phyloP scores from a whole-genome alignment of 2,329 filamentous ascomycete species.

The Zasmidium citrigriseum region DNA sequence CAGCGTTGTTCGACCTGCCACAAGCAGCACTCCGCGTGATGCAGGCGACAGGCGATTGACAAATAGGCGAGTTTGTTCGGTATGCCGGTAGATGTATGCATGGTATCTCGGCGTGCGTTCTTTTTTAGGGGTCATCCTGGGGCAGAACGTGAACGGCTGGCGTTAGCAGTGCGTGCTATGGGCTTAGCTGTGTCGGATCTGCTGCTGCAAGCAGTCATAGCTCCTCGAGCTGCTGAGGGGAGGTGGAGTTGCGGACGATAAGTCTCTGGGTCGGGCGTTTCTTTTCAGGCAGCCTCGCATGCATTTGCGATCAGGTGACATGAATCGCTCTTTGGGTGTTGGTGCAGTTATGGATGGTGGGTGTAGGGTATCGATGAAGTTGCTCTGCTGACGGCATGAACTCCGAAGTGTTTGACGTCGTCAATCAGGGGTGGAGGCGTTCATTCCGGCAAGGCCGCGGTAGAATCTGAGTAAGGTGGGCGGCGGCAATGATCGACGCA shows the following conservation, averaged over 20 bases:
- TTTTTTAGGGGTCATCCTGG: not conserved
- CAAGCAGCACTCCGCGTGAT: not conserved
- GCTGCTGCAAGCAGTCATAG: not conserved
- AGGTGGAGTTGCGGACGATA: not conserved
- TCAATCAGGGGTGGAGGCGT: not conserved
- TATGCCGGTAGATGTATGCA: not conserved
- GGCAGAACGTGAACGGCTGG: not conserved
- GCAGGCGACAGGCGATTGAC: not conserved
- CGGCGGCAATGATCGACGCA: not conserved
- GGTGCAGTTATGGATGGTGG: not conserved
- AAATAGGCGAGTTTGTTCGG: not conserved
- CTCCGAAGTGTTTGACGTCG: too few species aligned
- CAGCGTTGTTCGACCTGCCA: not conserved
- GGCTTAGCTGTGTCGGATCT: not conserved
- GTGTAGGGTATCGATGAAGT: not conserved
- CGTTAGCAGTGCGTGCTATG: not conserved
- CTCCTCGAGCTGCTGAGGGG: not conserved
- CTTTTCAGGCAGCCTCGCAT: slow-evolving; percentile 1
- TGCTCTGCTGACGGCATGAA: too few species aligned
- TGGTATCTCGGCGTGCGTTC: not conserved
- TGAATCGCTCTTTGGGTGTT: not conserved
- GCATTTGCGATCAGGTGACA: slow-evolving; percentile 5
- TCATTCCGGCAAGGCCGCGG: not conserved
- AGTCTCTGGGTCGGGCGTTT: not conserved
- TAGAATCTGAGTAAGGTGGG: not conserved